Base-by-base conservation (phyloP, 345 rosid species). In the Eucalyptus urophylla region DNA sequence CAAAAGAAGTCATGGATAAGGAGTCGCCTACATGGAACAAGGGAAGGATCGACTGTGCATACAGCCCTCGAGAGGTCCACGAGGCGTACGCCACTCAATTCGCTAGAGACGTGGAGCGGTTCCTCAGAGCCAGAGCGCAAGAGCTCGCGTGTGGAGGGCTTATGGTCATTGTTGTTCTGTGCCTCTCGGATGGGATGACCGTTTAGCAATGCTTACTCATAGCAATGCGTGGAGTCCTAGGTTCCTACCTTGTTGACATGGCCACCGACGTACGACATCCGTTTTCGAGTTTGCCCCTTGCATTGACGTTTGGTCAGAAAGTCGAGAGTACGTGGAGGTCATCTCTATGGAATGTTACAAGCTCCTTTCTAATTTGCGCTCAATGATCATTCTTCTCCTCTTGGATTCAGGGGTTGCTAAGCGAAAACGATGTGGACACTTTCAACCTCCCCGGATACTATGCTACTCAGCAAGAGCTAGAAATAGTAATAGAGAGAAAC, bases 71-170 rank as follows among this genome's bases (percentile, higher is more conserved):
- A 10, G 94, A 93, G 86, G 93, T 94, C 16, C 87, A 83, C 43
- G 91, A 89, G 72, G 94, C 92, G n/a, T 93, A 91, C 87, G 69
- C 49, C 33, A 88, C 89, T 19, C 93, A 93, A 89, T 94, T 93
- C 89, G 88, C 92, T 58, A 87, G 91, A 90, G 95, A 93, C 62
- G 88, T 93, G 89, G 93, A 87, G 88, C 88, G 15, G 81, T 93
- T 94, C 89, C 88, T 93, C 29, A 88, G 88, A 87, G 93, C 92
- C 80, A 92, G 93, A 85, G 95, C 91, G 72, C 53, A 87, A 87
- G 95, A 94, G 88, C 58, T 92, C 80, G 90, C 89, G 22, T 54
- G 88, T 43, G 93, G 95, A 51, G 93, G 94, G 86, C 87, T 93
- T 67, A 65, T 92, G 88, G 72, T 89, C 37, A 88, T 93, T 69